phyloP scores from a whole-genome alignment of 1,139 yeast species.

The Hyphopichia khmerensis region DNA sequence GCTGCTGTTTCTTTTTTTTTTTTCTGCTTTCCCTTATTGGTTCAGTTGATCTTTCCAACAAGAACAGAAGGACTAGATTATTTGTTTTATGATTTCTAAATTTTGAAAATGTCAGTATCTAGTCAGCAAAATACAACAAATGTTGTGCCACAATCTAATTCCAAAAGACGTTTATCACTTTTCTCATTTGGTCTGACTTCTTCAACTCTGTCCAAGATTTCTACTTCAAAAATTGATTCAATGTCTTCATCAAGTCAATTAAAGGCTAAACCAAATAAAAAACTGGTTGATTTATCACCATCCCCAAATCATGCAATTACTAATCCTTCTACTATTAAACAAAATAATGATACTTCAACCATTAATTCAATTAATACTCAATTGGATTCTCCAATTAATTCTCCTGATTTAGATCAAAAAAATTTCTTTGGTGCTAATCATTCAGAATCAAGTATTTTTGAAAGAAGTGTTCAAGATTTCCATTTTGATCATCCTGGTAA shows the following conservation, averaged over 20 bases:
- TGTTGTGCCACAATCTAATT: not conserved
- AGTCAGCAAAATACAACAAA: not conserved
- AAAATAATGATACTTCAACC: not conserved
- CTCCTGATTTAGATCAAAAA: not conserved
- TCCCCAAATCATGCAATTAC: not conserved
- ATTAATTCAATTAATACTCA: not conserved
- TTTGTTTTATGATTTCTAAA: not conserved
- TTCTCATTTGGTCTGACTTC: conserved; percentile 6
- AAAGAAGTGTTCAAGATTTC: conserved; percentile 41
- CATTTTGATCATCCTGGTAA: conserved; percentile 3
- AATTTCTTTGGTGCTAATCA: conserved; percentile 1
- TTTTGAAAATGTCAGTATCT: not conserved
- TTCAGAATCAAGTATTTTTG: conserved; percentile 42
- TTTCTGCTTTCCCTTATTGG: no score
- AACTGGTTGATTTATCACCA: not conserved
- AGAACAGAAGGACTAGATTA: no score
- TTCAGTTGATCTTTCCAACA: no score
- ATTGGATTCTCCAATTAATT: conserved; percentile 1
- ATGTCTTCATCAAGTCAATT: not conserved
- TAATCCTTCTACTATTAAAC: not conserved
- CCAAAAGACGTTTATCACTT: conserved; percentile 5
- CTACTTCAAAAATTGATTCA: not conserved
- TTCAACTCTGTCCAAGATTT: conserved; percentile 2
- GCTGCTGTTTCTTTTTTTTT: no score
- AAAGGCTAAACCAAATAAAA: no score